Evolutionary conservation across 192 early-diverging fungal species (phyloP).

Genomic region (Umbelopsis vinacea): DNA sequence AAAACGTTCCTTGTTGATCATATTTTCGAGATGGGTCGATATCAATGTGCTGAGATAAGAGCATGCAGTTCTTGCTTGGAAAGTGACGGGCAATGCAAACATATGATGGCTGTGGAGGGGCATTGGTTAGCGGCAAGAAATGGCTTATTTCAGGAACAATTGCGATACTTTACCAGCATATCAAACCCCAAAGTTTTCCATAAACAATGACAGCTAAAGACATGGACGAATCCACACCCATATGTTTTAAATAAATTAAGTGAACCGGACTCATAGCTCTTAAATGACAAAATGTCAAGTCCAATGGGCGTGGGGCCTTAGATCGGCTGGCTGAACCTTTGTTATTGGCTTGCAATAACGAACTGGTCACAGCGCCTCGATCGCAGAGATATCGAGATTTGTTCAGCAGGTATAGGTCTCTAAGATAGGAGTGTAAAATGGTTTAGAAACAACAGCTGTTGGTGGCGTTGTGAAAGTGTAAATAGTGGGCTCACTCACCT

Average conservation of each 20-base stretch:
- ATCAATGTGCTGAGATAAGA: slow-evolving; percentile 18
- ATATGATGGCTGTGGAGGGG: too few species aligned
- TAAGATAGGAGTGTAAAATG: neutral
- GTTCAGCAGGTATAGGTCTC: slow-evolving; percentile 13
- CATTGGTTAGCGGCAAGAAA: too few species aligned
- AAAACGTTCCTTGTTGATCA: slow-evolving; percentile 20
- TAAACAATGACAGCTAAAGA: slow-evolving; percentile 15
- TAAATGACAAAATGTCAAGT: slow-evolving; percentile 23
- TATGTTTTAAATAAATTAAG: slow-evolving; percentile 11
- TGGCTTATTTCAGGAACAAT: too few species aligned
- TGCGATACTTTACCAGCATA: slow-evolving; percentile 15
- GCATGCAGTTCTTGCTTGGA: slow-evolving; percentile 12
- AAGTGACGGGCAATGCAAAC: slow-evolving; percentile 15
- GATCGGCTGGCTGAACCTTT: neutral
- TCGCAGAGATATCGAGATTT: slow-evolving; percentile 11
- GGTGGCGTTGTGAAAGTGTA: too few species aligned
- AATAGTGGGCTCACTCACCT: neutral
- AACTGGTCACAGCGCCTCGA: neutral
- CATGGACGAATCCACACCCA: slow-evolving; percentile 15
- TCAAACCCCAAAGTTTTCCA: slow-evolving; percentile 13
- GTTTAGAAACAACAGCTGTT: too few species aligned
- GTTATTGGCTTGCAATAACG: neutral
- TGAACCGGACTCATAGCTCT: slow-evolving; percentile 24
- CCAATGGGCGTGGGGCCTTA: neutral
- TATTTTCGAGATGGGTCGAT: slow-evolving; percentile 20